These are phyloP conservation scores for Podospora sp. DNA, from an alignment of 495 filamentous ascomycete species.

Conservation along the genomic window DNA sequence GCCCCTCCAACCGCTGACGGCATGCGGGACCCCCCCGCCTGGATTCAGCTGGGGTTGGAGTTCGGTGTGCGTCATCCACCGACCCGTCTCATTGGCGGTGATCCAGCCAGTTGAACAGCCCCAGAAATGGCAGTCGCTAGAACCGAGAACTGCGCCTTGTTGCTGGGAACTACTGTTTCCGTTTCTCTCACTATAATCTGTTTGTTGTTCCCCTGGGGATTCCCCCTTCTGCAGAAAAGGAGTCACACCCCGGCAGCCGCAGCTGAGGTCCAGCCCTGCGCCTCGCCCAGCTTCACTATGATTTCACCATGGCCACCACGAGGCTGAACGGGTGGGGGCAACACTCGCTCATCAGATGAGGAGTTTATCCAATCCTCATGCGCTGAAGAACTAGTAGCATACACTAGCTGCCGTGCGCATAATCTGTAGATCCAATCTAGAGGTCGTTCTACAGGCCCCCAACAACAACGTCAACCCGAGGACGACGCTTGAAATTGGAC, in stretches of 20 bases:
- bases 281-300: background rate
- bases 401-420: background rate
- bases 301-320: background rate
- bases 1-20: background rate
- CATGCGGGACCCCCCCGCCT: conserved; percentile 10
- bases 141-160: too few relatives aligned
- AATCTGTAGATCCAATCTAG: too few relatives aligned
- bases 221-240: too few relatives aligned
- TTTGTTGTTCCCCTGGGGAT: too few relatives aligned
- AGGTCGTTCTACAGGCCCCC: too few relatives aligned
- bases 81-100: background rate
- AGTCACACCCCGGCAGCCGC: too few relatives aligned
- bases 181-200: too few relatives aligned
- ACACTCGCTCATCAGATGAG: background rate
- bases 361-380: background rate
- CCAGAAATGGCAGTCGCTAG: background rate
- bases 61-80: background rate
- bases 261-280: background rate
- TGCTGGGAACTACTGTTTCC: too few relatives aligned
- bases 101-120: background rate
- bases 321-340: background rate
- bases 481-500: too few relatives aligned
- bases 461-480: too few relatives aligned
- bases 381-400: background rate
- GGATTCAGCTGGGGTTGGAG: conserved; percentile 20